Evolutionary conservation across 1,284 basidiomycete genomes (phyloP).

Genomic region (Ustilago lituana): DNA sequence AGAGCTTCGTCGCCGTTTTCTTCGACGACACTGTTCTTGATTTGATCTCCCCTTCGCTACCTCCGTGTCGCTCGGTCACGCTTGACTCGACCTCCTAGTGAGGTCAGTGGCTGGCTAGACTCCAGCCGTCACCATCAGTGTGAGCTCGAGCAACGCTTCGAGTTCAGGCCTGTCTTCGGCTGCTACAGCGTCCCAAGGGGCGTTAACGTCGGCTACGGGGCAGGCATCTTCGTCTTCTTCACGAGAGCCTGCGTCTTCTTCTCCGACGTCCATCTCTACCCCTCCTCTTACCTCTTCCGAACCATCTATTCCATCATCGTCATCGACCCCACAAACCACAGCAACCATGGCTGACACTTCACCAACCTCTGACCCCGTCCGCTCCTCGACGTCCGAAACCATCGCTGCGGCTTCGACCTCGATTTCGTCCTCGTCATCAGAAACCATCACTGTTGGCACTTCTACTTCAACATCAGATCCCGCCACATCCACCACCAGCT

Average conservation of each 20-base stretch:
- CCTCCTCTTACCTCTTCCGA: neutral
- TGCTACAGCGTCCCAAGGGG: conserved; percentile 12
- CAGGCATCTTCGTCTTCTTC: conserved; percentile 16
- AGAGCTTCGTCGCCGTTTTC: too few species aligned
- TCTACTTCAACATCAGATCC: conserved; percentile 25
- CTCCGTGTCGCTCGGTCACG: neutral
- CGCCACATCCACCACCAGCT: conserved; percentile 1
- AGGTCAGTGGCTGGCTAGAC: conserved; percentile 11
- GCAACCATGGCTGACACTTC: conserved; percentile 41
- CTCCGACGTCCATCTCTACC: conserved; percentile 4
- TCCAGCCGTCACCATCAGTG: conserved; percentile 18
- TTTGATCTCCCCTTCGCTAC: too few species aligned
- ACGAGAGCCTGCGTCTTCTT: conserved; percentile 3
- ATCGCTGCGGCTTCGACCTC: conserved; percentile 5
- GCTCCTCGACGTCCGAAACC: conserved; percentile 10
- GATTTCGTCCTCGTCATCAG: conserved; percentile 13
- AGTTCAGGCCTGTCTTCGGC: conserved; percentile 31
- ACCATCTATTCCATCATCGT: conserved; percentile 4
- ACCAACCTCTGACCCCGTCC: conserved; percentile 7
- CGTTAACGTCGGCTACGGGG: conserved; percentile 16
- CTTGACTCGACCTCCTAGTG: neutral
- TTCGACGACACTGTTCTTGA: too few species aligned
- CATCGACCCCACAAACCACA: conserved; percentile 5
- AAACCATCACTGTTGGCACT: conserved; percentile 14
- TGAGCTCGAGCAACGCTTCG: conserved; percentile 29